Base-by-base conservation (phyloP, 768 basidiomycete species). In the Tylopilus sp. region DNA sequence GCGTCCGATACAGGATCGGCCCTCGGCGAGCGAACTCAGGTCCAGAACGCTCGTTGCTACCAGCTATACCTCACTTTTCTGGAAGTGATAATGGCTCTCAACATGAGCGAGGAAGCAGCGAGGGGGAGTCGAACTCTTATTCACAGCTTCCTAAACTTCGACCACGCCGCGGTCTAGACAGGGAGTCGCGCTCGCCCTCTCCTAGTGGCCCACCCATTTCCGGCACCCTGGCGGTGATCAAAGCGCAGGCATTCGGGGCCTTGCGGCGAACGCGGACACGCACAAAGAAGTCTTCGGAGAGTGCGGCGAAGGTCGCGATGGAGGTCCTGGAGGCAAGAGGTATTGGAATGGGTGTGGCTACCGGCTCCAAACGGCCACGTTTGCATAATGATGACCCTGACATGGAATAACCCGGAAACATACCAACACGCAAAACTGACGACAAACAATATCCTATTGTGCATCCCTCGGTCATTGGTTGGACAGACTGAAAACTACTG, bases 201-300 rank as follows among this genome's bases (percentile, higher is more conserved):
- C 77, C 78, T 17, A 67, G 68, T 37, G 67, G 67, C 48, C 73
- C 78, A 53, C 74, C 74, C 25, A 76, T 90, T 64, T 89, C 86
- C 45, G 86, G 87, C 24, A 92, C 91, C 28, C 80, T 93, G 43
- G 90, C 91, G 48, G 89, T 92, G 52, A 91, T 93, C 73, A 93
- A 92, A 73, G 90, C 90, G 38, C 89, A 92, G 66, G 86, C 91
- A 34, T 93, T 92, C 66, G 91, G 90, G 29, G 88, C 88, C 19
- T 74, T 91, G 58, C 85, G 90, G 47, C 79, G 90, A 68, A 87
- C 89, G 50, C 82, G 90, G 53, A 78, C 85, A 38, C 79, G 86
- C 55, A 78, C 81, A 46, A 92, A 87, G 75, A 85, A 82, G 69
- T 73, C 82, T 33, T 80, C 86, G 38, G 89, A 89, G 57, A 84